Evolutionary conservation across 805 yeast species (phyloP).

Genomic region (Suhomyces xylopsoci): DNA sequence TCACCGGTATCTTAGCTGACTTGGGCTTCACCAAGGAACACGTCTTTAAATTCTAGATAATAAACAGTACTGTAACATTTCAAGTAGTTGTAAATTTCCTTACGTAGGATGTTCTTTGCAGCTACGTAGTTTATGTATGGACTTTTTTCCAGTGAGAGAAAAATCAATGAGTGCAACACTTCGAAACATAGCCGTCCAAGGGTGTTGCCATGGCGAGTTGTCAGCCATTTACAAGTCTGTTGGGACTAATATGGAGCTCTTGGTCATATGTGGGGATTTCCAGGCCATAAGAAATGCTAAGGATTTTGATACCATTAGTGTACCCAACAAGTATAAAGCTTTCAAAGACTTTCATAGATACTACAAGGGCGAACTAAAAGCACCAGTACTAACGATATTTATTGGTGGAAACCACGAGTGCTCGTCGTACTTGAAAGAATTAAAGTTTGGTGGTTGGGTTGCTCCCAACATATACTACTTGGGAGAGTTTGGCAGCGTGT

Average conservation of each 20-base stretch:
- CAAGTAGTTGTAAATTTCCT: background rate
- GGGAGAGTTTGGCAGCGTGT: conserved; percentile 73
- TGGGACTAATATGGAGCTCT: conserved; percentile 25
- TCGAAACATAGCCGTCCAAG: conserved; percentile 65
- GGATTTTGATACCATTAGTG: conserved; percentile 69
- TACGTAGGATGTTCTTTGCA: background rate
- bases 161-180: background rate
- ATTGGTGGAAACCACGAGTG: conserved; percentile 97
- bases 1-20: conserved; percentile 82
- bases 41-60: conserved; percentile 76
- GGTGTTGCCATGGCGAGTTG: conserved; percentile 87
- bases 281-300: conserved; percentile 66
- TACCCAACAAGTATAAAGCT: conserved; percentile 71
- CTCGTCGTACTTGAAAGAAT: conserved; percentile 67
- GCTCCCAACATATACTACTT: conserved; percentile 83
- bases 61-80: background rate
- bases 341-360: conserved; percentile 81
- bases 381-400: conserved; percentile 77
- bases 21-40: conserved; percentile 83
- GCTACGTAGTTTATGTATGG: background rate
- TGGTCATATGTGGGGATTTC: conserved; percentile 88
- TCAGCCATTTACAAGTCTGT: conserved; percentile 48
- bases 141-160: background rate
- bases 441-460: conserved; percentile 88
- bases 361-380: conserved; percentile 54